phyloP scores from a whole-genome alignment of 1,284 basidiomycete genomes.

The Fistulina hepatica region DNA sequence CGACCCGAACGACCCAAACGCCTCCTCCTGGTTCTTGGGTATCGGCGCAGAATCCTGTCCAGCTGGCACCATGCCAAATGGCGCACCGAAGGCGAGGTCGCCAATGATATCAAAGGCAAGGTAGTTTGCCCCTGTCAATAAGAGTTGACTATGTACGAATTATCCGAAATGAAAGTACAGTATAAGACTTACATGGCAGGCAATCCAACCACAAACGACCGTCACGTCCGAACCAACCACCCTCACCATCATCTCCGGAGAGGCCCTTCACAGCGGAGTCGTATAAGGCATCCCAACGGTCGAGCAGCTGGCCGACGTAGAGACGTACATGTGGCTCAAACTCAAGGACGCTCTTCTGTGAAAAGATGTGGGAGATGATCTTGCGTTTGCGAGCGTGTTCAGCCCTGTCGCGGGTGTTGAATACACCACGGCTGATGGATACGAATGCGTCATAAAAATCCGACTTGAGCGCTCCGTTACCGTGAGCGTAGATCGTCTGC shows the following conservation, averaged over 20 bases:
- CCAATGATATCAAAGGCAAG: conserved; percentile 87
- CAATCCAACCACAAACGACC: conserved; percentile 66
- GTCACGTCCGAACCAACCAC: conserved; percentile 49
- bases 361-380: conserved; percentile 81
- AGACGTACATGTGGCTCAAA: conserved; percentile 68
- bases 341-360: conserved; percentile 72
- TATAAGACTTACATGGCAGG: conserved; percentile 45
- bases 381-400: conserved; percentile 87
- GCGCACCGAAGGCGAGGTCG: conserved; percentile 75
- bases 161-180: not conserved
- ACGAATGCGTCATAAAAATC: conserved; percentile 80
- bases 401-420: conserved; percentile 77
- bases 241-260: conserved; percentile 52
- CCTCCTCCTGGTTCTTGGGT: conserved; percentile 31
- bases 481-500: conserved; percentile 66
- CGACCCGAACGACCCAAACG: conserved; percentile 46
- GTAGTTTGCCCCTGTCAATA: conserved; percentile 33
- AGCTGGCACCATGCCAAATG: conserved; percentile 83
- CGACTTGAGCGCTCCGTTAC: conserved; percentile 69
- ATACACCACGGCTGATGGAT: conserved; percentile 65
- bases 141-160: not conserved
- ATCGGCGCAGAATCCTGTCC: conserved; percentile 65
- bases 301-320: conserved; percentile 51
- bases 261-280: conserved; percentile 42
- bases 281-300: conserved; percentile 76